Percentiles rank a stretch among this genome's conserved stretches.
phyloP scores from a whole-genome alignment of 2,329 filamentous ascomycete species.

The Pseudogymnoascus sp. region DNA sequence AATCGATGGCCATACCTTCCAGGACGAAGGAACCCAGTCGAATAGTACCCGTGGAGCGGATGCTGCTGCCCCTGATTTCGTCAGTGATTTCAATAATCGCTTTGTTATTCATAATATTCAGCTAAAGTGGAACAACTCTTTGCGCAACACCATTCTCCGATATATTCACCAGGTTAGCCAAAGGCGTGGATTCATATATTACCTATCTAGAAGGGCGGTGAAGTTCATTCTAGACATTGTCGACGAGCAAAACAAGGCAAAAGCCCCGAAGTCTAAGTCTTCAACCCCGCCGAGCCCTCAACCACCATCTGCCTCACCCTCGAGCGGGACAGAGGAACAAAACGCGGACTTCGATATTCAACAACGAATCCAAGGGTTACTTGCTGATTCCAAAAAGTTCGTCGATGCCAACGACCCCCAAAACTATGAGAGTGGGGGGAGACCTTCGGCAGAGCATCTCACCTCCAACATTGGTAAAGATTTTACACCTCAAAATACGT shows the following conservation, averaged over 20 bases:
- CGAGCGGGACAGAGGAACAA: conserved; percentile 18
- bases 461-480: conserved; percentile 74
- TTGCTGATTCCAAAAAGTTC: conserved; percentile 76
- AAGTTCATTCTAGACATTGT: conserved; percentile 98
- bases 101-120: conserved; percentile 98
- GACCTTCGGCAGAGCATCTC: conserved; percentile 50
- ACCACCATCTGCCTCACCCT: neutral
- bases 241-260: conserved; percentile 79
- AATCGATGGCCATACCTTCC: conserved; percentile 28
- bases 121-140: conserved; percentile 94
- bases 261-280: conserved; percentile 31
- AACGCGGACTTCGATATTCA: conserved; percentile 57
- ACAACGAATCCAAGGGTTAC: conserved; percentile 75
- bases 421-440: conserved; percentile 28
- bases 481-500: conserved; percentile 85
- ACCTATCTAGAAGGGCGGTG: conserved; percentile 87
- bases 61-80: conserved; percentile 68
- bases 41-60: conserved; percentile 49
- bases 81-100: conserved; percentile 93
- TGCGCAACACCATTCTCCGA: conserved; percentile 91
- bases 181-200: conserved; percentile 92
- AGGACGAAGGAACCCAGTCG: conserved; percentile 46
- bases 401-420: conserved; percentile 57
- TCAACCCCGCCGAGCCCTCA: conserved; percentile 17
- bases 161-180: conserved; percentile 98